phyloP scores from a whole-genome alignment of 495 filamentous ascomycete genomes.

The Xylaria flabelliformis region DNA sequence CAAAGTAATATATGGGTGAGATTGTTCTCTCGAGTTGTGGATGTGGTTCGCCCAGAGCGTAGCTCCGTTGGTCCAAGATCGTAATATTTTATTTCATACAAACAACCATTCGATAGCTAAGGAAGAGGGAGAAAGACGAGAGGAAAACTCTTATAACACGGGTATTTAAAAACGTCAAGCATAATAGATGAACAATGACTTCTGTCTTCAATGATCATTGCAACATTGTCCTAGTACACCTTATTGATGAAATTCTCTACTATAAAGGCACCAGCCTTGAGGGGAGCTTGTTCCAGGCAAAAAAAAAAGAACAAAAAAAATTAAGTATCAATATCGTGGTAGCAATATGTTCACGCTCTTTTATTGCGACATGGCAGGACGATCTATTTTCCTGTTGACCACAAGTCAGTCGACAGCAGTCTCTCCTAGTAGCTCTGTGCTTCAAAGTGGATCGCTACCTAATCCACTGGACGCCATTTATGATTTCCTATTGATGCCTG shows the following conservation, averaged over 20 bases:
- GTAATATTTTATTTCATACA: too few species aligned
- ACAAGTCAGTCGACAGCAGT: not conserved
- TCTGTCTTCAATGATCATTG: not conserved
- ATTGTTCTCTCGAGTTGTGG: too few species aligned
- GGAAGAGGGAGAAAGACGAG: not conserved
- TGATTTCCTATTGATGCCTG: not conserved
- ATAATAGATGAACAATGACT: not conserved
- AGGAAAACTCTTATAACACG: not conserved
- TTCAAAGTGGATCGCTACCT: not conserved
- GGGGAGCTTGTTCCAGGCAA: not conserved
- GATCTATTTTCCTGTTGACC: not conserved
- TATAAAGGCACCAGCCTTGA: not conserved
- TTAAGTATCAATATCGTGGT: not conserved
- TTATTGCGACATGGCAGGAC: not conserved
- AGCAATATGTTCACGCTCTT: not conserved
- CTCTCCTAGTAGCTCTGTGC: not conserved
- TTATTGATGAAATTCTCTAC: not conserved
- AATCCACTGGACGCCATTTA: not conserved
- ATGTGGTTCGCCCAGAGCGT: too few species aligned
- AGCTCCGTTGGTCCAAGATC: too few species aligned
- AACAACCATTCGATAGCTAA: not conserved
- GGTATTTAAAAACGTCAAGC: not conserved
- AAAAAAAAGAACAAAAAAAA: too few species aligned
- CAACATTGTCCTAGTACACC: not conserved
- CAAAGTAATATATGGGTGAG: too few species aligned